Conservation (phyloP, 2,329 filamentous ascomycete genomes). For the Didymella glomerata region DNA sequence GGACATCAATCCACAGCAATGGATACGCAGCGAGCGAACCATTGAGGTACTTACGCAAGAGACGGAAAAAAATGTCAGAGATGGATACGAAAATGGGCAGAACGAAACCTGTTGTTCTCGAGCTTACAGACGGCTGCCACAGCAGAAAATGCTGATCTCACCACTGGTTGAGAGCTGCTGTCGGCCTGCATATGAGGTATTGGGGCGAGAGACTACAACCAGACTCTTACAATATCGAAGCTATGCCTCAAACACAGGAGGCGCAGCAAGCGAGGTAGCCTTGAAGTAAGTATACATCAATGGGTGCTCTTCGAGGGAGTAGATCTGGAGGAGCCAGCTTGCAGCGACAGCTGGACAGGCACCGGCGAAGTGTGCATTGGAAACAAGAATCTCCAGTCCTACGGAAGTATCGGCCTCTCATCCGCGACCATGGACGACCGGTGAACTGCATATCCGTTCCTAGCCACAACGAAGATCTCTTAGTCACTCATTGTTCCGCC, state of each 20-base stretch:
- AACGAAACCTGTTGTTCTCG: not conserved
- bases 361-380: not conserved
- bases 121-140: not conserved
- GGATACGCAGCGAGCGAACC: not conserved
- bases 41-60: not conserved
- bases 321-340: not conserved
- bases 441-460: not conserved
- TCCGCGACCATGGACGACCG: not conserved
- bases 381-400: not conserved
- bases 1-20: not conserved
- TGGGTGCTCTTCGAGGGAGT: not conserved
- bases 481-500: conserved; percentile 1
- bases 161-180: not conserved
- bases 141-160: not conserved
- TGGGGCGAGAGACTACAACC: not conserved
- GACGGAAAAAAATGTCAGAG: not conserved
- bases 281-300: not conserved
- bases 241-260: not conserved
- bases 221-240: not conserved
- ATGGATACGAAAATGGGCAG: not conserved
- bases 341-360: not conserved
- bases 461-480: not conserved
- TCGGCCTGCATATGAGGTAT: not conserved
- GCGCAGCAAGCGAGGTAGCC: too few relatives aligned
- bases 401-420: not conserved